Conservation (phyloP, 164 flowering plant species). For the Magnolia kwangsiensis region DNA sequence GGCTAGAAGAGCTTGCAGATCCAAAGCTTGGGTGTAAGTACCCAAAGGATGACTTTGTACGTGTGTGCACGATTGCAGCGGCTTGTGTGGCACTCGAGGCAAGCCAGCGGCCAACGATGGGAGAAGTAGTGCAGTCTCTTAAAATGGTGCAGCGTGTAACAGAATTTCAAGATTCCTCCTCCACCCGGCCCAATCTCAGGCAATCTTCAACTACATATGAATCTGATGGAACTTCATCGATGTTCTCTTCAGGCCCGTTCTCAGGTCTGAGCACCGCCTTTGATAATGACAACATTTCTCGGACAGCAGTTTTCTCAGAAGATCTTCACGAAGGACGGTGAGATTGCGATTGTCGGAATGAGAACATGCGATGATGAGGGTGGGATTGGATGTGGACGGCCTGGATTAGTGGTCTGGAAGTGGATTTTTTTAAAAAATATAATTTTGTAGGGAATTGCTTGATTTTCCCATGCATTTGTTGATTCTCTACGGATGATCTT, state of each 20-base stretch:
- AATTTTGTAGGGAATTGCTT: not conserved
- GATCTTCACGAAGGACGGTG: slow-evolving; percentile 94
- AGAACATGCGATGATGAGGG: not conserved
- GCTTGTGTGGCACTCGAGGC: slow-evolving; percentile 97
- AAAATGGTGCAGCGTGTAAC: slow-evolving; percentile 88
- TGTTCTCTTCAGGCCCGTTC: slow-evolving; percentile 94
- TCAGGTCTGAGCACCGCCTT: slow-evolving; percentile 67
- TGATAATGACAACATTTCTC: slow-evolving; percentile 61
- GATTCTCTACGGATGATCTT: not conserved
- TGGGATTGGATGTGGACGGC: not conserved
- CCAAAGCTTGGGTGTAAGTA: slow-evolving; percentile 70
- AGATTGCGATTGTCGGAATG: slow-evolving; percentile 8
- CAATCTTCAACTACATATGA: slow-evolving; percentile 87
- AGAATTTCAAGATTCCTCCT: slow-evolving; percentile 68
- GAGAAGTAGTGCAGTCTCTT: slow-evolving; percentile 97
- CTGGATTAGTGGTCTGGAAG: not conserved
- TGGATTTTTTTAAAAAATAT: not conserved
- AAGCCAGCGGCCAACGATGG: slow-evolving; percentile 91
- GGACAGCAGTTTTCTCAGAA: slow-evolving; percentile 80
- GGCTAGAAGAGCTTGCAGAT: slow-evolving; percentile 89
- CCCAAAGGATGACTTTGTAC: slow-evolving; percentile 81
- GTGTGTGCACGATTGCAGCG: slow-evolving; percentile 95
- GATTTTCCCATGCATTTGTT: not conserved
- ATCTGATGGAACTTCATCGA: slow-evolving; percentile 88
- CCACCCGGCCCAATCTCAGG: slow-evolving; percentile 58